Evolutionary conservation across 495 filamentous ascomycete genomes (phyloP).

Genomic region (Letharia lupina): DNA sequence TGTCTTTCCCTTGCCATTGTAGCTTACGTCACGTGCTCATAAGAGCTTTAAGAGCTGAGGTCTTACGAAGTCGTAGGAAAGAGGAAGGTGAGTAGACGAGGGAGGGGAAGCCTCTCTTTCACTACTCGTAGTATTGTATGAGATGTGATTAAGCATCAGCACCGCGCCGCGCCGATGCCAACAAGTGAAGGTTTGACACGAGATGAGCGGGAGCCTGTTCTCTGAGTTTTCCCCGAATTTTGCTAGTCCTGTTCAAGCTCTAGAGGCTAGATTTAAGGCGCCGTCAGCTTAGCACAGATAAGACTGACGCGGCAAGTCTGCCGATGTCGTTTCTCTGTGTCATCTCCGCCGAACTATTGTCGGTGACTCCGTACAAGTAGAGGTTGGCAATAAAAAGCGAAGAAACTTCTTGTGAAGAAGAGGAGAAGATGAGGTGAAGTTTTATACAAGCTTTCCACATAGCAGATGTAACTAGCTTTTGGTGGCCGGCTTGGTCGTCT

Average conservation of each 20-base stretch:
- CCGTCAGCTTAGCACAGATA: slow-evolving; percentile 1
- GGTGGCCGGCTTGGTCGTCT: background rate
- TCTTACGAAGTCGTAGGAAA: background rate
- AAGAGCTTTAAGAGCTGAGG: background rate
- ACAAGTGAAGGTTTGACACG: background rate
- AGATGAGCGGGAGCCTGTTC: background rate
- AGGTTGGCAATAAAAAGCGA: background rate
- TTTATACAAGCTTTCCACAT: background rate
- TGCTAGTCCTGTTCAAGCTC: background rate
- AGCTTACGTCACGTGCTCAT: background rate
- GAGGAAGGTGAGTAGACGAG: background rate
- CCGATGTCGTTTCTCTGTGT: background rate
- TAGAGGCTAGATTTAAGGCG: background rate
- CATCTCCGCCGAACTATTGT: background rate
- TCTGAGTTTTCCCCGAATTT: background rate
- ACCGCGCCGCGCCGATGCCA: background rate
- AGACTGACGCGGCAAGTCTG: background rate
- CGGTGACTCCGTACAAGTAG: background rate
- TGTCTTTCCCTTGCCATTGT: background rate
- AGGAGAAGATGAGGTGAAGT: background rate
- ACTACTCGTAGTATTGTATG: background rate
- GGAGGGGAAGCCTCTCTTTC: background rate
- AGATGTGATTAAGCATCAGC: background rate
- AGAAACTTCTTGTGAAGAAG: background rate
- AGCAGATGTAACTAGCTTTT: background rate